Evolutionary conservation across 2,329 filamentous ascomycete genomes (phyloP).

Genomic region (Hypoxylon sp.): DNA sequence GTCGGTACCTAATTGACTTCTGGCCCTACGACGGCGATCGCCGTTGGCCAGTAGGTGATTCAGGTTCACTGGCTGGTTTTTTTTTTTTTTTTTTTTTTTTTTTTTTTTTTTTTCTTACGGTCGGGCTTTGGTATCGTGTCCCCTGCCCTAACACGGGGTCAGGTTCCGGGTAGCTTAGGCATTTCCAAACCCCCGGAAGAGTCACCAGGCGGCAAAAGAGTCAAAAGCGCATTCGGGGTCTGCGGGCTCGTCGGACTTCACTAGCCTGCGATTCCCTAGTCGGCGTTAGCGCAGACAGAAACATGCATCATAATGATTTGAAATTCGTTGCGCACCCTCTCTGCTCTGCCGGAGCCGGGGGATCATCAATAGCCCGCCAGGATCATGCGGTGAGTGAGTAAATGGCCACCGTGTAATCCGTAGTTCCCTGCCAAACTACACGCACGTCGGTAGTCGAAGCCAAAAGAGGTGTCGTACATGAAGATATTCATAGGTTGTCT

Average conservation of each 20-base stretch:
- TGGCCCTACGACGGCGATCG: conserved; percentile 16
- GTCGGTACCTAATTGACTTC: too few species aligned
- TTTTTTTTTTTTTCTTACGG: too few species aligned
- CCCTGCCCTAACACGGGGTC: conserved; percentile 19
- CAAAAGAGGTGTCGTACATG: conserved; percentile 3
- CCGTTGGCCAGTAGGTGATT: conserved; percentile 15
- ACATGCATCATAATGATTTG: conserved; percentile 14
- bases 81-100: too few species aligned
- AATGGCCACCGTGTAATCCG: not conserved
- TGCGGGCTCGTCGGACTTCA: conserved; percentile 20
- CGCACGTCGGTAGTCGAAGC: conserved; percentile 5
- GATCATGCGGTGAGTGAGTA: not conserved
- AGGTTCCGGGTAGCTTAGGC: conserved; percentile 25
- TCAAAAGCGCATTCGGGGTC: conserved; percentile 7
- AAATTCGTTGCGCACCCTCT: not conserved
- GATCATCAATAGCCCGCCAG: conserved; percentile 16
- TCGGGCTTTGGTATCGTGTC: conserved; percentile 30
- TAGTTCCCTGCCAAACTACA: too few species aligned
- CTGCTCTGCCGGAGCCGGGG: not conserved
- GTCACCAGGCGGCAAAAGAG: not conserved
- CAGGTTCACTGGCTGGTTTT: too few species aligned
- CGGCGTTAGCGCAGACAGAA: conserved; percentile 13
- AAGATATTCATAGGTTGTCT: conserved; percentile 3
- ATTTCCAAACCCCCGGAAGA: not conserved
- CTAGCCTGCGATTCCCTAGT: not conserved